Percentiles rank a stretch among this genome's conserved stretches.
These are phyloP conservation scores for Arthrobotrys megalospora DNA, from an alignment of 2,329 filamentous ascomycete genomes.

Conservation along the genomic window DNA sequence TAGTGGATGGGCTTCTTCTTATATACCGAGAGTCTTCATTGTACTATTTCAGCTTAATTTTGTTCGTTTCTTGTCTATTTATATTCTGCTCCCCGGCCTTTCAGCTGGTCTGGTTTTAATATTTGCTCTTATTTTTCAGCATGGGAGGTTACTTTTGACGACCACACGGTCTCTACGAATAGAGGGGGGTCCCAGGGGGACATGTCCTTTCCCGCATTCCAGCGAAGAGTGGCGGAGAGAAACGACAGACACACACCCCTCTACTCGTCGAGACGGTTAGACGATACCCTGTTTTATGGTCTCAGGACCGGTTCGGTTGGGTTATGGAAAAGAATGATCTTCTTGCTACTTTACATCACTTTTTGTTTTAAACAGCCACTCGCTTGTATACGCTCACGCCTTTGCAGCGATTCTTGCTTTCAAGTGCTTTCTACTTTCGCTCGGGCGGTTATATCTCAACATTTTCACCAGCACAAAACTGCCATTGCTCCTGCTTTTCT, in stretches of 20 bases:
- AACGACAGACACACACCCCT: conserved; percentile 19
- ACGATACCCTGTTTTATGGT: conserved; percentile 54
- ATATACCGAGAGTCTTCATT: not conserved
- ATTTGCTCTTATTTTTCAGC: conserved; percentile 13
- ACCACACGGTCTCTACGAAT: conserved; percentile 41
- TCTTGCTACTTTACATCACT: conserved; percentile 22
- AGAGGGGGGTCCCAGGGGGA: conserved; percentile 33
- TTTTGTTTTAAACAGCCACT: conserved; percentile 2
- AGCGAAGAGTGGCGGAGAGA: not conserved
- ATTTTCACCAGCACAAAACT: conserved; percentile 19
- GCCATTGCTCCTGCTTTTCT: conserved; percentile 14
- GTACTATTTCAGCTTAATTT: not conserved
- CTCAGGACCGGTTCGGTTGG: conserved; percentile 35
- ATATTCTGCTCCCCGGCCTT: conserved; percentile 15
- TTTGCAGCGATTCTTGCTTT: not conserved
- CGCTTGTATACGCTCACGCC: not conserved
- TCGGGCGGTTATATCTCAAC: conserved; percentile 29
- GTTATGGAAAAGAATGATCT: conserved; percentile 30
- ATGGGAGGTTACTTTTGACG: conserved; percentile 33
- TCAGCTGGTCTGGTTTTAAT: conserved; percentile 11
- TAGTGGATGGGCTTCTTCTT: not conserved
- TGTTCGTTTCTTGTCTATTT: not conserved
- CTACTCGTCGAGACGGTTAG: conserved; percentile 51
- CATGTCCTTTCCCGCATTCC: conserved; percentile 8
- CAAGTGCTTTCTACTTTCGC: not conserved